Evolutionary conservation across 2,329 filamentous ascomycete species (phyloP), one percentile per base, ranked within the genome.

Genomic region (Neonectria sp.): DNA sequence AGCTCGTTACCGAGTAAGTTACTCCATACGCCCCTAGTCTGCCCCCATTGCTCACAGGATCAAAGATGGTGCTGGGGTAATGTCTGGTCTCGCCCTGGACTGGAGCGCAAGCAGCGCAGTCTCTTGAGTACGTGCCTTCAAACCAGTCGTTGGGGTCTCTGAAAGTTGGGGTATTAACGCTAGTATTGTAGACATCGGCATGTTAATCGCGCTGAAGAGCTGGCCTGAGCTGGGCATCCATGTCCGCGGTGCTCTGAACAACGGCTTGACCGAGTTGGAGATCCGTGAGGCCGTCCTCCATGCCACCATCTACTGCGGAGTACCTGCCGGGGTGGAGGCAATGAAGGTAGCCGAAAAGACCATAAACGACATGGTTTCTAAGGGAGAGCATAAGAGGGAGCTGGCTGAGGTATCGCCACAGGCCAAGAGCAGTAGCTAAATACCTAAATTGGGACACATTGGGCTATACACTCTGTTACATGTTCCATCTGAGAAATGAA

Each of bases 181-280:
- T 6, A 24, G 24, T 6, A 4, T 33, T 21, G 6, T 33, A 64
- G 61, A 91, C 76, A 87, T 92, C 55, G 89, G 86, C 51, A 91
- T 92, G 86, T 81, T 92, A 56, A 88, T 87, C 77, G 88, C 88
- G 2, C 79, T 91, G 71, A 91, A 90, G 69, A 83, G 87, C 12
- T 82, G 82, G 31, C 84, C 86, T 0, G 90, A 92, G 73, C 80
- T 92, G 52, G 88, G 81, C 0, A 83, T 90, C 4, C 90, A 92
- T 74, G 82, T 90, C 11, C 83, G 88, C 27, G 90, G 90, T 0
- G 90, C 90, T 2, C 78, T 90, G 67, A 89, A 86, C 69, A 92
- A 92, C 70, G 90, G 89, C 0, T 78, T 88, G 9, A 87, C 83
- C 0, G 89, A 91, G 74, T 75, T 88, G 21, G 90, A 79, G 64